Evolutionary conservation across 1,284 basidiomycete genomes (phyloP).

Genomic region (Chondrostereum purpureum): DNA sequence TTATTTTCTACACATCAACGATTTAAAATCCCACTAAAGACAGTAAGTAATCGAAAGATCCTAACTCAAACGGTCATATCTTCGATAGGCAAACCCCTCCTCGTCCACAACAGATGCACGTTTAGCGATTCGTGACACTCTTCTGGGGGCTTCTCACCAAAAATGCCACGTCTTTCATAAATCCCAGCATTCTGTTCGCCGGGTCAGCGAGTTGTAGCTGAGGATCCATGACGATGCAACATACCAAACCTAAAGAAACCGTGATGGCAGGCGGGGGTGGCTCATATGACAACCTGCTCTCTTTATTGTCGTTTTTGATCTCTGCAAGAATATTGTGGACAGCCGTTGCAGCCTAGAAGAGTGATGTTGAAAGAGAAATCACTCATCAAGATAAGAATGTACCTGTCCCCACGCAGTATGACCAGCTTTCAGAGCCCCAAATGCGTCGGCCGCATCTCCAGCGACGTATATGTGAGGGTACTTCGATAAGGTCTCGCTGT

Average conservation of each 20-base stretch:
- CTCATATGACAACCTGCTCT: constrained; percentile 26
- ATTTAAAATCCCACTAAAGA: too few species aligned
- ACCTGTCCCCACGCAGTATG: constrained; percentile 65
- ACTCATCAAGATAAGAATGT: constrained; percentile 4
- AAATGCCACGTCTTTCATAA: neutral
- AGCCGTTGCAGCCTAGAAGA: constrained; percentile 39
- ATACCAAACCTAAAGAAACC: constrained; percentile 47
- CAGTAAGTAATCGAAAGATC: too few species aligned
- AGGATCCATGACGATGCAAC: constrained; percentile 6
- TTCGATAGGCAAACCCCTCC: neutral
- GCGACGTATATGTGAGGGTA: constrained; percentile 61
- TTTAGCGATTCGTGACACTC: neutral
- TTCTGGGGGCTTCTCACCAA: neutral
- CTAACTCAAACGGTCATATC: neutral
- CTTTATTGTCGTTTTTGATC: constrained; percentile 21
- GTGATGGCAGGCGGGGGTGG: constrained; percentile 54
- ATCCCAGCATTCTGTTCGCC: neutral
- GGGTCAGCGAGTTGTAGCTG: neutral
- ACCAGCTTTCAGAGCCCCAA: constrained; percentile 64
- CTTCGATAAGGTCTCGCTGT: constrained; percentile 21
- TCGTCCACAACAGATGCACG: neutral
- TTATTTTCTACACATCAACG: too few species aligned
- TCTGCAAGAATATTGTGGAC: constrained; percentile 47
- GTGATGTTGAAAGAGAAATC: neutral
- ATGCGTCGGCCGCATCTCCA: constrained; percentile 67